Evolutionary conservation across 129 eudicot species (phyloP).

Genomic region (Rutidosis leptorrhynchoides): DNA sequence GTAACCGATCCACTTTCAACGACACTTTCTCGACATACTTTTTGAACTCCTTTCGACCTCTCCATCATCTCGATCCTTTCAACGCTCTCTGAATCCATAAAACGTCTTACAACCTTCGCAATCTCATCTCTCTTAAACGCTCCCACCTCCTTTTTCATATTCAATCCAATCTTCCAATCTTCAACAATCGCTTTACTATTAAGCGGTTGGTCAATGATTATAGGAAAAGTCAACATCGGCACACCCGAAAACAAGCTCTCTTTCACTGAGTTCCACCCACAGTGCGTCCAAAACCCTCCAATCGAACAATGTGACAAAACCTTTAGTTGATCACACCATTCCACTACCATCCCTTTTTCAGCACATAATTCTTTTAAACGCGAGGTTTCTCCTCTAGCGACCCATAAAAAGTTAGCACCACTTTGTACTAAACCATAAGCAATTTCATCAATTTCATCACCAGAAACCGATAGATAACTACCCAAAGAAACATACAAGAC

Average conservation of each 20-base stretch:
- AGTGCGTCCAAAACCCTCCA: constrained; percentile 57
- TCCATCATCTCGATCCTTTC: constrained; percentile 37
- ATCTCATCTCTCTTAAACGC: constrained; percentile 30
- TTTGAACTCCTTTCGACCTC: constrained; percentile 27
- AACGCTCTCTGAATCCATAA: constrained; percentile 41
- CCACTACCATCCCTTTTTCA: constrained; percentile 32
- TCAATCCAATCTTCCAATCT: constrained; percentile 51
- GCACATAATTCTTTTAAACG: constrained; percentile 29
- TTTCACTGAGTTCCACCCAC: constrained; percentile 66
- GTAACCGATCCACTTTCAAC: constrained; percentile 29
- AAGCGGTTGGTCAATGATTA: constrained; percentile 40
- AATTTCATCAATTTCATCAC: constrained; percentile 45
- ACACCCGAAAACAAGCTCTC: constrained; percentile 45
- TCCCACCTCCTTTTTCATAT: constrained; percentile 11
- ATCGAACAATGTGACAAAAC: constrained; percentile 41
- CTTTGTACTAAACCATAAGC: constrained; percentile 39
- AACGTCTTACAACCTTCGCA: constrained; percentile 19
- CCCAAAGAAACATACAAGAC: constrained; percentile 59
- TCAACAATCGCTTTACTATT: constrained; percentile 41
- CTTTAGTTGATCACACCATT: constrained; percentile 57
- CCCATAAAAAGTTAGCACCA: constrained; percentile 58
- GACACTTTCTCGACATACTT: constrained; percentile 24
- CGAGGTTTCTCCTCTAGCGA: constrained; percentile 42
- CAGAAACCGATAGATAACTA: constrained; percentile 43
- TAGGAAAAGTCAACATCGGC: constrained; percentile 48